Base-by-base conservation (phyloP, 495 filamentous ascomycete genomes). In the Oidiodendron maius region DNA sequence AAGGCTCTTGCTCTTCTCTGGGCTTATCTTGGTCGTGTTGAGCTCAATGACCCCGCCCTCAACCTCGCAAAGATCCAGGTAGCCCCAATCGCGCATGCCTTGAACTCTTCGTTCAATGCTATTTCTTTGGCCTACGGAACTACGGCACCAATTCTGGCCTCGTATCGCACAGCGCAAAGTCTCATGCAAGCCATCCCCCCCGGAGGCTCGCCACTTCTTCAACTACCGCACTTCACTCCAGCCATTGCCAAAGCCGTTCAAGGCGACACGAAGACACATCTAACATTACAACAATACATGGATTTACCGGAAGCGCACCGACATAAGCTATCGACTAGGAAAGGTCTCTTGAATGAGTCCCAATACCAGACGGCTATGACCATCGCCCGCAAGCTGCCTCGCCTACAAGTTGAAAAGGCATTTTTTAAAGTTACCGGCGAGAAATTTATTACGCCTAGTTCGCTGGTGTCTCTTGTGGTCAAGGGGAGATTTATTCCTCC, bases 401-500 rank as follows among this genome's bases (percentile, higher is more conserved):
- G 77, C 37, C 70, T 97, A 39, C 75, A 85, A 48, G 78, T 97
- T n/a, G 89, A 89, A 63, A 91, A 89, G 69, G 87, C 89, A 2
- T 98, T 94, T 70, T 98, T 98, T 80, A 98, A 98, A 72, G 93
- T 98, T 42, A 83, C 87, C 55, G 93, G 93, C 50, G 93, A 98
- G 69, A 86, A 82, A 50, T 87, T 81, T 63, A 84, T 97, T 61
- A 94, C 89, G 12, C 91, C 93, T n/a, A 85, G 84, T 56, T 93
- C 87, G 55, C 76, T 98, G 38, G 89, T 97, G 38, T 89, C 91
- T 43, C 83, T 98, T 45, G 87, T 98, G 38, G 75, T 98, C 53
- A 98, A 98, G 70, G 88, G 81, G n/a, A 87, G 93, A 48, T 83
- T 98, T 51, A 79, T 96, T 16, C 91, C 93, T 0, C 93, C 93